Base-by-base conservation (phyloP, 768 basidiomycete genomes). In the Podaxis sp. region DNA sequence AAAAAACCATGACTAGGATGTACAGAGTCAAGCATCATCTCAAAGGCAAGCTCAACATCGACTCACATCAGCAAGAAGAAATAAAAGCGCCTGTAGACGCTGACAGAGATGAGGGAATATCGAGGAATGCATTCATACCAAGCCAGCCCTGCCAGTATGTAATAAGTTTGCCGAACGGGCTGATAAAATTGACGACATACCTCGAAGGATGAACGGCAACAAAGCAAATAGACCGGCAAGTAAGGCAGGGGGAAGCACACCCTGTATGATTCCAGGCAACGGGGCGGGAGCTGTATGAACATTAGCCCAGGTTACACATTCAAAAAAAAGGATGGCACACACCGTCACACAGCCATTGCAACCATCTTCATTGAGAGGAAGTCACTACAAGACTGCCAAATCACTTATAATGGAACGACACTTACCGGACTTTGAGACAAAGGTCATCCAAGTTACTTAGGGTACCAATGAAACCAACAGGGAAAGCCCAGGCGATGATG, bases 111-210 rank as follows among this genome's bases (percentile, higher is more conserved):
- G 22, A 85, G 75, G 0, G 87, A 88, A 64, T 83, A 84, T 41
- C 85, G 80, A 0, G 89, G 89, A 52, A 88, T 88, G 51, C 88
- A 88, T 71, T 90, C 85, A 66, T 88, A 87, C 76, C 83, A 84
- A 20, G 88, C 86, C 12, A 90, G 73, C 15, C 73, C 87, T 74
- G 33, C 33, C 75, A 56, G 28, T 0, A 30, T 17, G 20, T 28
- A 30, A 41, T 6, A 22, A n/a, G 36, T 3, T 12, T 5, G 15
- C 4, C 11, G 48, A 26, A 44, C 26, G 20, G 15, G 6, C 4
- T 15, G 30, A 52, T 10, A 11, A 67, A 56, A 17, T 6, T 3
- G 65, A 48, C 10, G 6, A 67, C 81, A 65, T 61, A 87, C 88
- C 81, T 68, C 80, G 74, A 26, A 88, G 74, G 40, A 89, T 75